These are phyloP conservation scores for Saccharomycopsis phalli DNA, from an alignment of 1,139 yeast genomes.

Conservation along the genomic window DNA sequence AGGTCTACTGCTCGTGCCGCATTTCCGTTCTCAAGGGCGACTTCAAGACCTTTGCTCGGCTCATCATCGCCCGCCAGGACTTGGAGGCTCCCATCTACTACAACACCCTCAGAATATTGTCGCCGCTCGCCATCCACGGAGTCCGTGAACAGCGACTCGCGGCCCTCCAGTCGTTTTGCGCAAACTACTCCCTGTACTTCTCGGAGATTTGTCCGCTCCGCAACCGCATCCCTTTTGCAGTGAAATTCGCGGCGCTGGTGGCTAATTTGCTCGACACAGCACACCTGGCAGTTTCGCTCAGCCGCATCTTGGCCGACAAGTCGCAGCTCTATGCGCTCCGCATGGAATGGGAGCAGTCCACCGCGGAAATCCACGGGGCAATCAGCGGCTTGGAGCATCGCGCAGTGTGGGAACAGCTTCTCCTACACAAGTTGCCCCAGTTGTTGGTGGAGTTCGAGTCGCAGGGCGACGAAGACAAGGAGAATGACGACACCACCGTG, in stretches of 20 bases:
- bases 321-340: neutral
- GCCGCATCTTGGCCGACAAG: neutral
- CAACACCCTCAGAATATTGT: neutral
- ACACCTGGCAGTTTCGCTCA: neutral
- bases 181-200: neutral
- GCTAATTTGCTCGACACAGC: neutral
- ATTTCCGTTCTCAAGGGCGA: slow-evolving; percentile 9
- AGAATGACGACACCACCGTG: neutral
- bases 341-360: neutral
- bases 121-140: slow-evolving; percentile 4
- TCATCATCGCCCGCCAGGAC: neutral
- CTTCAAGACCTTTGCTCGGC: neutral
- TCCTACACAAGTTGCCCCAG: neutral
- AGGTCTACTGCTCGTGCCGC: neutral
- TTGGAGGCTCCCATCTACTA: slow-evolving; percentile 8
- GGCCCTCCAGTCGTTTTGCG: neutral
- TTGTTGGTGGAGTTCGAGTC: neutral
- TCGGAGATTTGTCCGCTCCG: neutral
- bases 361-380: neutral
- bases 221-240: neutral
- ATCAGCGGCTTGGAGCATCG: neutral
- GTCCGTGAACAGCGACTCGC: neutral
- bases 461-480: neutral
- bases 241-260: neutral
- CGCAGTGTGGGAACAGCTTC: neutral